Evolutionary conservation across 306 rosid species (phyloP), one percentile per base, ranked within the genome.

Genomic region (Betula pendula): DNA sequence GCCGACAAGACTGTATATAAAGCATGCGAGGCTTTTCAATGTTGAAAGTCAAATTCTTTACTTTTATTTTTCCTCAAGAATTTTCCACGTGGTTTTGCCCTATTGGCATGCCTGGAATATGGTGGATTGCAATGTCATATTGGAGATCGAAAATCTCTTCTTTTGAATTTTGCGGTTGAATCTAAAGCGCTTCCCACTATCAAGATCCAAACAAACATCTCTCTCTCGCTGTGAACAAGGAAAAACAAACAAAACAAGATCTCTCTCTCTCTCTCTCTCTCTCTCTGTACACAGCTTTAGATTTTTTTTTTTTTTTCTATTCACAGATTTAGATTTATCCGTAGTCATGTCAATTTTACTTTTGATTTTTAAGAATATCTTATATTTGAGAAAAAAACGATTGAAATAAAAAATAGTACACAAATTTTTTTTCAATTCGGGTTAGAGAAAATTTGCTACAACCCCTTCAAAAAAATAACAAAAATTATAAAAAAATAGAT

Each of bases 1-100:
- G 90, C 88, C 85, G 89, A 81, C 90, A 88, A 66, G 85, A 78
- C 90, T 68, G 77, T 79, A 8, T 72, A 75, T 79, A 75, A 81
- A 85, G 85, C 91, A 80, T 80, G 89, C 68, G 71, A 75, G 47
- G 48, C 81, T 74, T 84, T 88, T 63, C 31, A 4, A 68, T 71
- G 84, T 77, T 81, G 74, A 71, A 80, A 87, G 89, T 91, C 93
- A 87, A 85, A 82, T 89, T 73, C 69, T 68, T 68, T 58, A 22
- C 77, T 58, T 76, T 74, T 74, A 49, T 35, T 50, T 50, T 71
- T 72, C 17, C 48, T 52, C 53, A 2, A 44, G 35, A 33, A 65
- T 59, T 24, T 81, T 81, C 81, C 76, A 84, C 84, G 19, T 87
- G 90, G 9, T 24, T 47, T 25, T 20, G 71, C 60, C 29, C 31